These are phyloP conservation scores for Ganoderma boninense DNA, from an alignment of 1,284 basidiomycete species.

Conservation along the genomic window DNA sequence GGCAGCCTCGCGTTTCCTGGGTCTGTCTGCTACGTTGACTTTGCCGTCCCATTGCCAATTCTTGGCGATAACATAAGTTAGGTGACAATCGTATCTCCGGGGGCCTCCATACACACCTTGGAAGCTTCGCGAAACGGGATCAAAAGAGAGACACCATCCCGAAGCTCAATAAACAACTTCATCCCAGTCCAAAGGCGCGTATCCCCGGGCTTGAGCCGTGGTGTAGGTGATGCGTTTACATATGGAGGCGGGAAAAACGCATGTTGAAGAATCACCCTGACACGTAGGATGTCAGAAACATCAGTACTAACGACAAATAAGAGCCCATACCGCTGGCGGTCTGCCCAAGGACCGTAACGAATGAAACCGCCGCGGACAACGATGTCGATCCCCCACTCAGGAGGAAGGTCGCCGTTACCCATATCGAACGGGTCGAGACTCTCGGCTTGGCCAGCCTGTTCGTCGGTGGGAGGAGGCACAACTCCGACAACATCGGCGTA, in stretches of 20 bases:
- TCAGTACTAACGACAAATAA: no score
- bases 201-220: conserved; percentile 75
- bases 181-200: conserved; percentile 82
- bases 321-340: conserved; percentile 76
- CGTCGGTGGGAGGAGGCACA: conserved; percentile 56
- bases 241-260: conserved; percentile 86
- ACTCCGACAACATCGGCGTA: conserved; percentile 81
- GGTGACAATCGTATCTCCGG: background rate
- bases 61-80: conserved; percentile 43
- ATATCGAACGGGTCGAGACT: conserved; percentile 67
- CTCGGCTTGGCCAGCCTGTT: conserved; percentile 41
- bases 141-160: conserved; percentile 77
- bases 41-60: conserved; percentile 88
- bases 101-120: conserved; percentile 56
- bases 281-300: background rate
- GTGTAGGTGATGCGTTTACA: conserved; percentile 65
- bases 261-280: conserved; percentile 78
- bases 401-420: conserved; percentile 87
- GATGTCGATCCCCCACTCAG: conserved; percentile 93
- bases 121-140: conserved; percentile 90
- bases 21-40: conserved; percentile 54
- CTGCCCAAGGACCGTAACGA: conserved; percentile 94
- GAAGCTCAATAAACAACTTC: conserved; percentile 82
- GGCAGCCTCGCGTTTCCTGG: conserved; percentile 68
- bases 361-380: conserved; percentile 77